Base-by-base conservation (phyloP, 2,329 filamentous ascomycete species). In the Akanthomyces muscarius region DNA sequence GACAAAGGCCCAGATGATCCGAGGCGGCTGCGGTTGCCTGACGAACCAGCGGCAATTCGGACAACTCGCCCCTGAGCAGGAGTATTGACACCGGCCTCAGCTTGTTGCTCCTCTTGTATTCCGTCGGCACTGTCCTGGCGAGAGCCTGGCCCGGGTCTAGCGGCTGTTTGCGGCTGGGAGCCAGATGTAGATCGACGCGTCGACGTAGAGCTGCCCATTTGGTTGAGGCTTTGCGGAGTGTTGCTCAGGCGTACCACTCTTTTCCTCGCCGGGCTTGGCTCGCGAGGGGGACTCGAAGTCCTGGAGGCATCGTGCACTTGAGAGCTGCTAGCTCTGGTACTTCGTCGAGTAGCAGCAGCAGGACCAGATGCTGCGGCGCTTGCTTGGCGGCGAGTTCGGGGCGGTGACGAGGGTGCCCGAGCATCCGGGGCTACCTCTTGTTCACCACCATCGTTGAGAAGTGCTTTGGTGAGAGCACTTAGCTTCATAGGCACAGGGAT, bases 401-500 rank as follows among this genome's bases (percentile, higher is more conserved):
- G 76, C 2, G 81, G 80, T 6, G 82, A 81, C 6, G 78, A 71
- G 2, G 76, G 71, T 14, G 75, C 73, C 3, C 69, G 67, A 74
- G 45, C 18, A 30, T 79, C 80, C 63, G 79, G 77, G 61, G 81
- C 80, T 56, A 69, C 73, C 55, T 69, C 74, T 66, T 80, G 79
- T 10, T 85, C 82, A 4, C 78, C 82, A 50, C 84, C 84, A 64
- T 88, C 86, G 63, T 86, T 85, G 28, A 97, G 82, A 18, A 97
- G 81, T 23, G 92, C 93, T 72, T 95, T 94, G 55, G 94, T 96
- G 68, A 95, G 85, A 70, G 93, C 92, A 73, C 92, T 97, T 73
- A 97, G 89, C 78, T 95, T 96, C 86, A 95, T 92, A 70, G 92
- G 92, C 68, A 91, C 89, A 18, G 90, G 90, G 33, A 96, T 91